A percentile compares a stretch with the other conserved stretches of the same genome.
phyloP scores from a whole-genome alignment of 2,329 filamentous ascomycete species.

The Exophiala oligosperma region DNA sequence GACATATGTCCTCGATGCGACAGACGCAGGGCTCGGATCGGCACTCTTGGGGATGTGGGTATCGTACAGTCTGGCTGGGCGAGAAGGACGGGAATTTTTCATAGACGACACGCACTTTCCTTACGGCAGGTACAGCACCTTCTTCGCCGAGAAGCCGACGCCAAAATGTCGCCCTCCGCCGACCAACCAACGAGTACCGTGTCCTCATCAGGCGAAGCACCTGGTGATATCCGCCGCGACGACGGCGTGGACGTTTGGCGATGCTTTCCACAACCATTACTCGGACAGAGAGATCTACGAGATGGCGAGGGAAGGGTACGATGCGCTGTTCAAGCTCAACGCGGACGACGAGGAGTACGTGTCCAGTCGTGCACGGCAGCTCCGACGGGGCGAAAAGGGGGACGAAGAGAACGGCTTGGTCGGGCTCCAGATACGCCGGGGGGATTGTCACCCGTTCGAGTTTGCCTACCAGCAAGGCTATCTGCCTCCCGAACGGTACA shows the following conservation, averaged over 20 bases:
- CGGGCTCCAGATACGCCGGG: conserved; percentile 76
- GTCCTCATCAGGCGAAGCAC: conserved; percentile 73
- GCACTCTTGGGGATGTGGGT: conserved; percentile 80
- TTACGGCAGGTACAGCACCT: conserved; percentile 72
- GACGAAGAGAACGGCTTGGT: conserved; percentile 57
- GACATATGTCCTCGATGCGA: conserved; percentile 74
- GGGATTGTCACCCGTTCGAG: conserved; percentile 75
- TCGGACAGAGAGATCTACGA: conserved; percentile 64
- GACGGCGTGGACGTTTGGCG: conserved; percentile 63
- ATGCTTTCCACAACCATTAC: conserved; percentile 56
- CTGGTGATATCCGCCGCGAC: conserved; percentile 73
- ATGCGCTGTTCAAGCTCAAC: conserved; percentile 70
- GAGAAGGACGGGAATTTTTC: conserved; percentile 76
- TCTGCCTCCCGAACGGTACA: conserved; percentile 70
- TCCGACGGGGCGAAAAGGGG: conserved; percentile 40
- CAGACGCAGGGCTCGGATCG: conserved; percentile 74
- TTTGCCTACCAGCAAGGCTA: conserved; percentile 76
- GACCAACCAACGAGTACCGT: conserved; percentile 74
- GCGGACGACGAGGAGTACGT: conserved; percentile 67
- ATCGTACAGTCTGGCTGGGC: conserved; percentile 74
- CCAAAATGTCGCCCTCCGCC: conserved; percentile 70
- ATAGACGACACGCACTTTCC: conserved; percentile 82
- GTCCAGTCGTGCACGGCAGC: conserved; percentile 55
- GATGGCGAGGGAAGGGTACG: conserved; percentile 69
- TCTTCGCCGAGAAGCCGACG: conserved; percentile 63